Evolutionary conservation across 768 basidiomycete species (phyloP).

Genomic region (Boletus fagicola): DNA sequence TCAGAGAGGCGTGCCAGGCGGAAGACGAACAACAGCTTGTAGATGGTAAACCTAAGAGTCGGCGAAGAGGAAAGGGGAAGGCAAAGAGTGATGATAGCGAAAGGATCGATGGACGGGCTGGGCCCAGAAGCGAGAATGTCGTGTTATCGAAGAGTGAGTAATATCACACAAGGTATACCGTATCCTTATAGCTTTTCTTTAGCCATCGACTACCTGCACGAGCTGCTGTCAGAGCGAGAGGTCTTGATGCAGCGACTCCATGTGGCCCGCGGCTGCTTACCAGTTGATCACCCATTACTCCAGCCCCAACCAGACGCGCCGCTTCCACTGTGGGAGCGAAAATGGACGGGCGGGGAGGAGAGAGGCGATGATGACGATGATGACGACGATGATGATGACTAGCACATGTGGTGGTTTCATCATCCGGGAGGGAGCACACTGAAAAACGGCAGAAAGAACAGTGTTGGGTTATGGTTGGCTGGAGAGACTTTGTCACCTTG

Average conservation of each 20-base stretch:
- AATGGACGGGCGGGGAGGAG: conserved; percentile 76
- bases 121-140: conserved; percentile 87
- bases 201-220: conserved; percentile 87
- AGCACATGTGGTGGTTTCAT: conserved; percentile 3
- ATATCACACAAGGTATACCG: background rate
- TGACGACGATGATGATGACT: conserved; percentile 45
- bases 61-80: conserved; percentile 38
- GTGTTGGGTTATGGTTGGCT: background rate
- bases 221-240: conserved; percentile 59
- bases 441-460: background rate
- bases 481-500: background rate
- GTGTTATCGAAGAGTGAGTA: conserved; percentile 82
- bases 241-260: conserved; percentile 57
- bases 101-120: conserved; percentile 78
- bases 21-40: conserved; percentile 57
- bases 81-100: conserved; percentile 52
- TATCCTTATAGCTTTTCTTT: conserved; percentile 2
- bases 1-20: conserved; percentile 74
- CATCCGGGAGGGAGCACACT: background rate
- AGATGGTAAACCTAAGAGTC: conserved; percentile 36
- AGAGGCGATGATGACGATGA: conserved; percentile 47
- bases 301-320: conserved; percentile 24
- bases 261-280: conserved; percentile 54
- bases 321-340: conserved; percentile 71
- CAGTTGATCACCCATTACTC: conserved; percentile 60